Percentiles rank a stretch among this genome's conserved stretches.
phyloP scores from a whole-genome alignment of 495 filamentous ascomycete genomes.

The Hypoxylon crocopeplum region DNA sequence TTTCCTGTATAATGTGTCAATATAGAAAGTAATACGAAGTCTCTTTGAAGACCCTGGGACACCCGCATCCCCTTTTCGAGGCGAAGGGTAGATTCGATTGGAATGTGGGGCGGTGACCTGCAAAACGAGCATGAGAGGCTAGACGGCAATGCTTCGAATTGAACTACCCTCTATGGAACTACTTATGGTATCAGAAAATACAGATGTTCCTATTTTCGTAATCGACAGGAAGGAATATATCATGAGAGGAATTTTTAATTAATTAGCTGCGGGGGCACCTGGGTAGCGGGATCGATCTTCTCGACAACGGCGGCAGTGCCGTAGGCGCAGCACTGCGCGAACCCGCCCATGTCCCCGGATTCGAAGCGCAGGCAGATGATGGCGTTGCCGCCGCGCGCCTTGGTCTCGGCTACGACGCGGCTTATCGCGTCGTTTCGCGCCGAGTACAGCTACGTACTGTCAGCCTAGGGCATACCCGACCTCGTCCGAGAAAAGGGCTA shows the following conservation, averaged over 20 bases:
- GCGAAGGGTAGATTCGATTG: too few relatives aligned
- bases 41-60: too few relatives aligned
- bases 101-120: too few relatives aligned
- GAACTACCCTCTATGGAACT: too few relatives aligned
- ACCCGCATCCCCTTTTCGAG: too few relatives aligned
- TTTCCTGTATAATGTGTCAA: too few relatives aligned
- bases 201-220: too few relatives aligned
- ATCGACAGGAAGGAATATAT: too few relatives aligned
- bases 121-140: too few relatives aligned
- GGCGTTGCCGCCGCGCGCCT: constrained; percentile 65
- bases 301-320: constrained; percentile 64
- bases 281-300: constrained; percentile 42
- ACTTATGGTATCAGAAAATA: neutral
- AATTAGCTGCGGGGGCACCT: constrained; percentile 23
- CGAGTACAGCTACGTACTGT: constrained; percentile 56
- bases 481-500: neutral
- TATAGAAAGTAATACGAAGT: too few relatives aligned
- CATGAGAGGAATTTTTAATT: neutral
- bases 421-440: constrained; percentile 62
- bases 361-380: constrained; percentile 65
- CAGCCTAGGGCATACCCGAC: neutral
- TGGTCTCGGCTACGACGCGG: constrained; percentile 62
- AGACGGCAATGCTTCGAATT: too few relatives aligned
- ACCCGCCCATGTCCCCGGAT: constrained; percentile 54
- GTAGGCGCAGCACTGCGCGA: constrained; percentile 66